Evolutionary conservation across 148 eudicot species (phyloP).

Genomic region (Vaccinium vitisidaea): DNA sequence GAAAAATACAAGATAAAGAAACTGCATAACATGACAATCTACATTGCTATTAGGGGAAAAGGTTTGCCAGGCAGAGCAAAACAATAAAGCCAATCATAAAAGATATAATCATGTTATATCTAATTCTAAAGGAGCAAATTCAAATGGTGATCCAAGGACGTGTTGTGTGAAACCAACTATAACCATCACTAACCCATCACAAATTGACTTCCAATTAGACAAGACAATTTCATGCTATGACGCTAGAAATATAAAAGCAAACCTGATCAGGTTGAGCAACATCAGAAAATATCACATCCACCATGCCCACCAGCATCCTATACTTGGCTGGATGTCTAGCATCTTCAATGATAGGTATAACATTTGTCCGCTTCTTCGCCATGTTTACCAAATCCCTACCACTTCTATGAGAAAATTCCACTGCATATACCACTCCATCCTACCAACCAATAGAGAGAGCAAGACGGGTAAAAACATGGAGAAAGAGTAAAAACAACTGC

Average conservation of each 20-base stretch:
- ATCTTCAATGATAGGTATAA: constrained; percentile 95
- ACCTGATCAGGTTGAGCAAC: constrained; percentile 99
- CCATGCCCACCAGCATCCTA: constrained; percentile 96
- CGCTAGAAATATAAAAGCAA: constrained; percentile 9
- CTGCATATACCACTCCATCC: constrained; percentile 92
- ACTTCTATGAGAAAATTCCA: constrained; percentile 96
- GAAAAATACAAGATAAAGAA: too few relatives aligned
- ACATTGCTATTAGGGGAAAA: background rate
- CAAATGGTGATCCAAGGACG: background rate
- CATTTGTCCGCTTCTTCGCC: constrained; percentile 97
- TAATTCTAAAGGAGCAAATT: background rate
- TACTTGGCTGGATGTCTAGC: constrained; percentile 97
- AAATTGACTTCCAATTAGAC: background rate
- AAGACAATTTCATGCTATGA: background rate
- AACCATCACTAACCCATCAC: background rate
- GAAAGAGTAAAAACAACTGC: background rate
- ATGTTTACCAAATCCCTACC: constrained; percentile 94
- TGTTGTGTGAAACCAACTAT: background rate
- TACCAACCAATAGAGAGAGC: constrained; percentile 24
- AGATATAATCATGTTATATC: background rate
- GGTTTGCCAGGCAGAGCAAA: background rate
- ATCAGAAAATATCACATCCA: constrained; percentile 91
- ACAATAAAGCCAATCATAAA: background rate
- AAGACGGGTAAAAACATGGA: background rate
- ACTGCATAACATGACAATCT: background rate